Evolutionary conservation across 2,329 filamentous ascomycete genomes (phyloP), one percentile per base, ranked within the genome.

Genomic region (Aspergillus uvarum): DNA sequence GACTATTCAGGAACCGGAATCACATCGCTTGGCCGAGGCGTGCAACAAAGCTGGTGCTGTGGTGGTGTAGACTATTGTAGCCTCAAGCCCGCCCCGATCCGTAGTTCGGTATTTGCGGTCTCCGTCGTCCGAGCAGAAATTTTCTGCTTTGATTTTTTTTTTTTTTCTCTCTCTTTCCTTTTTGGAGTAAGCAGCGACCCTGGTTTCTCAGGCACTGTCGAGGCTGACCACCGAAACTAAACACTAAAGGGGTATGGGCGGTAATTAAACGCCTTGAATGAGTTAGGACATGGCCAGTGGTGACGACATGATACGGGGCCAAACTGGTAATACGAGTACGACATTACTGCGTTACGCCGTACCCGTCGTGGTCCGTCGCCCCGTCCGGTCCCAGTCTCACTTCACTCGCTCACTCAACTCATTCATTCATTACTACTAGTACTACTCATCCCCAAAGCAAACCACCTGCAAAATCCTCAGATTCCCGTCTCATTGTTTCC

Each of bases 241-340:
- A 16, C 38, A 44, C 38, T 44, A 19, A 19, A 44, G 7, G 16
- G 38, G 38, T 44, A 44, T n/a, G 16, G 38, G 16, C 38, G 38
- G 38, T 44, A 44, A 16, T 44, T 12, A 44, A 19, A n/a, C 16
- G 16, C 22, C 19, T 42, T 16, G 21, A 48, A 54, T 35, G 47
- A 35, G 42, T 14, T 54, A 50, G 31, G 58, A 57, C 52, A 19
- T 24, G 51, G 49, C 55, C 64, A 65, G 65, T 52, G 49, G 60
- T 73, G 70, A 73, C 69, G 69, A 65, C 67, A 72, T 68, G 63
- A 63, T 63, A 65, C 62, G 35, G 44, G n/a, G 24, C 53, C 52
- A 53, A 60, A 70, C 63, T 54, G 32, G 70, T 71, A 71, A 70
- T 73, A 72, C 70, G 19, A 60, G 64, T 70, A 72, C 62, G n/a